Percentiles rank a stretch among this genome's conserved stretches.
phyloP scores from a whole-genome alignment of 139 green algal species.

The Closterium sp. region DNA sequence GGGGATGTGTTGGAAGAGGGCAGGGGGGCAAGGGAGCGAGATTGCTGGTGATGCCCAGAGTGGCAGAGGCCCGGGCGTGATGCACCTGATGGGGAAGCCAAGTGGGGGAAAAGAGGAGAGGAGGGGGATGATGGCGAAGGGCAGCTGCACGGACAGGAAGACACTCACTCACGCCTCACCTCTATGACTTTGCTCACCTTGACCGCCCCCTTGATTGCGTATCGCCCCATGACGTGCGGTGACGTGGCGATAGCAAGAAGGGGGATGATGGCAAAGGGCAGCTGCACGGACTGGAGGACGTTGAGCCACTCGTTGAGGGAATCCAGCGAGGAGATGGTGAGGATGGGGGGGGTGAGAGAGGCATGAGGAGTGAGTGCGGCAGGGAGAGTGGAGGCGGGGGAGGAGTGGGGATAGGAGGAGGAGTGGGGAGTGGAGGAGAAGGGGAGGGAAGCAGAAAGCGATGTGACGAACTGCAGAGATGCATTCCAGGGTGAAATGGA shows the following conservation, averaged over 20 bases:
- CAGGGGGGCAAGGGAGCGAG: too few species aligned
- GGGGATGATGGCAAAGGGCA: slow-evolving; percentile 58
- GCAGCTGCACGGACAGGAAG: neutral
- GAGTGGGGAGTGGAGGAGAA: neutral
- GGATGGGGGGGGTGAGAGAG: too few species aligned
- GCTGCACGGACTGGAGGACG: slow-evolving; percentile 45
- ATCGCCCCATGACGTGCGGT: slow-evolving; percentile 26
- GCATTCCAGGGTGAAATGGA: neutral
- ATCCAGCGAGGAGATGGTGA: slow-evolving; percentile 19
- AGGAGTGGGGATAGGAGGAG: neutral
- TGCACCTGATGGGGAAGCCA: too few species aligned
- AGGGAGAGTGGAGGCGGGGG: neutral
- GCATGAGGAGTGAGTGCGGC: neutral
- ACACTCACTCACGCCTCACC: neutral
- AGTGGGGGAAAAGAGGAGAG: too few species aligned
- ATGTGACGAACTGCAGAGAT: too few species aligned
- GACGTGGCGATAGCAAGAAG: slow-evolving; percentile 46
- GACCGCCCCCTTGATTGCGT: neutral
- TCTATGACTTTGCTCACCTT: slow-evolving; percentile 3
- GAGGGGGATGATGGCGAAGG: too few species aligned
- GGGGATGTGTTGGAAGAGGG: too few species aligned
- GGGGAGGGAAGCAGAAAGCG: too few species aligned
- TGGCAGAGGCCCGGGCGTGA: too few species aligned
- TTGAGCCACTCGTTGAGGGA: slow-evolving; percentile 44
- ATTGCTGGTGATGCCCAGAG: too few species aligned